Base-by-base conservation (phyloP, 176 grass and related monocot genomes). In the Zizania latifolia region DNA sequence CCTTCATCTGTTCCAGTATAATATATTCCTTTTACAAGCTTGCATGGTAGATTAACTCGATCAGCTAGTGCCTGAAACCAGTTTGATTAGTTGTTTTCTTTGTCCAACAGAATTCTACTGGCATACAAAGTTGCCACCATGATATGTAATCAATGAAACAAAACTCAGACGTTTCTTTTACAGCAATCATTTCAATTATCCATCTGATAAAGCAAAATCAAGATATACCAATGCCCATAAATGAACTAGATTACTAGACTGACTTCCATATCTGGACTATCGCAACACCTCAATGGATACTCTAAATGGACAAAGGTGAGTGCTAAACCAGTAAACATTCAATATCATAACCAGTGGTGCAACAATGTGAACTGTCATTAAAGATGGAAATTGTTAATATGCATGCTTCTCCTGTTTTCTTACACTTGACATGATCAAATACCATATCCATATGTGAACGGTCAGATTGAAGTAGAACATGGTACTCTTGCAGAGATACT, bases 1-100 rank as follows among this genome's bases (percentile, higher is more conserved):
- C 95, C 95, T 86, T 94, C 95, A 70, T 99, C 95, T 15, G 89
- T 92, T 72, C 95, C 95, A 14, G 95, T 92, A 72, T 94, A 88
- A 72, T 83, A 99, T 65, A 88, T 92, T 75, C 91, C 95, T 86
- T 91, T 99, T 9, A 99, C 89, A 86, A 99, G 89, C 68, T 99
- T 99, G 80, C 95, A 99, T 37, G 95, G 92, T 30, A 99, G 72
- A 83, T 88, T 90, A 82, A 99, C 82, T 68, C 74, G 69, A 75
- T 99, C 95, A 79, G 95, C 95, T 82, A 99, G 85, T 77, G 92
- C 92, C 91, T 98, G 82, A 83, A 79, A 71, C 34, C n/a, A 86
- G 68, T 81, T 76, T 68, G 32, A 45, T 82, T 26, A 76, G 35
- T 84, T 75, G 12, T n/a, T 62, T 36, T 35, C 22, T 82, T 70